These are phyloP conservation scores for Exophiala spinifera DNA, from an alignment of 2,329 filamentous ascomycete species.

Conservation along the genomic window DNA sequence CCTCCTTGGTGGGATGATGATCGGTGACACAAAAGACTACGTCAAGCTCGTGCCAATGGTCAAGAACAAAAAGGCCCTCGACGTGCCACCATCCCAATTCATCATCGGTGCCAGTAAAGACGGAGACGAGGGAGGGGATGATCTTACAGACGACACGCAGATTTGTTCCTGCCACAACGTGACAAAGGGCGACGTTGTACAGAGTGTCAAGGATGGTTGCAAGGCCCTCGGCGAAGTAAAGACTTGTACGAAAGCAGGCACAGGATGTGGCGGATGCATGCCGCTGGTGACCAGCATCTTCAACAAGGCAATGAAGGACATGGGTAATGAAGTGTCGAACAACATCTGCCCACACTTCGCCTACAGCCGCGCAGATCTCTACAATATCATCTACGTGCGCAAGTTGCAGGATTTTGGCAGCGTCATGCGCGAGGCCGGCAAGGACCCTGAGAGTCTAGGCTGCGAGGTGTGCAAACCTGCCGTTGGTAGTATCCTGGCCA, in stretches of 20 bases:
- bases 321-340: constrained; percentile 86
- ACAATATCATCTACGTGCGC: constrained; percentile 83
- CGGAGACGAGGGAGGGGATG: constrained; percentile 70
- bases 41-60: constrained; percentile 85
- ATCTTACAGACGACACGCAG: constrained; percentile 80
- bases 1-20: constrained; percentile 94
- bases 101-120: constrained; percentile 75
- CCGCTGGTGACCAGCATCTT: constrained; percentile 86
- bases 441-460: constrained; percentile 67
- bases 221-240: constrained; percentile 81
- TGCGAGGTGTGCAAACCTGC: constrained; percentile 86
- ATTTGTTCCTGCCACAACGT: constrained; percentile 95
- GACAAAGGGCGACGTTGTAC: constrained; percentile 74
- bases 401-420: constrained; percentile 67
- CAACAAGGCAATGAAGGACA: constrained; percentile 78
- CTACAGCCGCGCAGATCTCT: constrained; percentile 82
- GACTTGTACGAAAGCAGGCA: constrained; percentile 86
- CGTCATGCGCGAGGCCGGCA: constrained; percentile 76
- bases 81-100: constrained; percentile 74
- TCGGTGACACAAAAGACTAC: constrained; percentile 87
- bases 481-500: constrained; percentile 75
- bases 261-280: constrained; percentile 86
- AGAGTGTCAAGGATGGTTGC: constrained; percentile 72
- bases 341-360: constrained; percentile 80
- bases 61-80: constrained; percentile 75